These are phyloP conservation scores for Ulmus americana DNA, from an alignment of 331 rosid species.

Conservation along the genomic window DNA sequence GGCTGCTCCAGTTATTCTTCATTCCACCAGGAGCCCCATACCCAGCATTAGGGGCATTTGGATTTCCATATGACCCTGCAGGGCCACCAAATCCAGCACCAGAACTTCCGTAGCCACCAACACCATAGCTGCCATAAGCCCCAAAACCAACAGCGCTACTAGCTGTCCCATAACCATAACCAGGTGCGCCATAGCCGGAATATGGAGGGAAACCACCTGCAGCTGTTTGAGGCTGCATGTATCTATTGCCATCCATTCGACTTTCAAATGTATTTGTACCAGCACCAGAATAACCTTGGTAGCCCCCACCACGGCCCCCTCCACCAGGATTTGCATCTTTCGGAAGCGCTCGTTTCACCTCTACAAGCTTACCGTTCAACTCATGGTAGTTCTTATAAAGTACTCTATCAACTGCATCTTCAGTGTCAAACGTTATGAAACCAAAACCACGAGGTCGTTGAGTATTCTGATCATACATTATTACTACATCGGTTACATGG, in stretches of 20 bases:
- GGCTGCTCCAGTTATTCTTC: slow-evolving; percentile 47
- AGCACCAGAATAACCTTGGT: slow-evolving; percentile 47
- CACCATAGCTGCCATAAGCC: slow-evolving; percentile 43
- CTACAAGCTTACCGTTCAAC: slow-evolving; percentile 52
- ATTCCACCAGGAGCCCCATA: slow-evolving; percentile 44
- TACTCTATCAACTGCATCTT: slow-evolving; percentile 56
- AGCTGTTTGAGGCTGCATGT: slow-evolving; percentile 43
- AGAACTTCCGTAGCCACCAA: slow-evolving; percentile 43
- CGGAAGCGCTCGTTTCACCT: slow-evolving; percentile 60
- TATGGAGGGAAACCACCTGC: slow-evolving; percentile 47
- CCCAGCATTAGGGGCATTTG: slow-evolving; percentile 41
- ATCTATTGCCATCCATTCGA: slow-evolving; percentile 41
- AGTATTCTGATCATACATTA: slow-evolving; percentile 62
- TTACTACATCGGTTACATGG: slow-evolving; percentile 50
- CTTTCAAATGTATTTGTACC: slow-evolving; percentile 42
- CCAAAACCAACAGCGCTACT: slow-evolving; percentile 39
- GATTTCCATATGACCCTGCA: slow-evolving; percentile 47
- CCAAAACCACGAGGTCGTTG: slow-evolving; percentile 65
- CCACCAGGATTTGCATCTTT: slow-evolving; percentile 56
- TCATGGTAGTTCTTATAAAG: slow-evolving; percentile 48
- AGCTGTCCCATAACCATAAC: slow-evolving; percentile 48
- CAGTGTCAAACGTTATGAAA: slow-evolving; percentile 51
- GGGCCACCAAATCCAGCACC: slow-evolving; percentile 45
- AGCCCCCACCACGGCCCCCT: slow-evolving; percentile 46
- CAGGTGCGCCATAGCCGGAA: slow-evolving; percentile 42